Evolutionary conservation across 768 basidiomycete species (phyloP).

Genomic region (Amanita fuliginea): DNA sequence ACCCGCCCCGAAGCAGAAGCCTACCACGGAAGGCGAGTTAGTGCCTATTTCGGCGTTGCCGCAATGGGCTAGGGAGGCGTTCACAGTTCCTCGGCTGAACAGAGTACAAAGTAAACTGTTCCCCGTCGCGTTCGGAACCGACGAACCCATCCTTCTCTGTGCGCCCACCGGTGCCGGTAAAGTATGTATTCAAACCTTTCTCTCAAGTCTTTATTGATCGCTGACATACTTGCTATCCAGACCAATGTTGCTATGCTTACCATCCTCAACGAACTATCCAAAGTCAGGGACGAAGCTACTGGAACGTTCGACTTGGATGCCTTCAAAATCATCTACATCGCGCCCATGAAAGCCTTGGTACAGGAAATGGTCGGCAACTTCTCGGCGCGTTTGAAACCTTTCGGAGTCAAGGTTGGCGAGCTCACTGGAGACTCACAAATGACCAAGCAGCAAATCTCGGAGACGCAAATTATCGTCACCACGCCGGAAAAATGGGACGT

Average conservation of each 20-base stretch:
- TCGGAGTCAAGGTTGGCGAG: constrained; percentile 83
- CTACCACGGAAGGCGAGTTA: constrained; percentile 48
- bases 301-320: constrained; percentile 75
- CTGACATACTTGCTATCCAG: constrained; percentile 24
- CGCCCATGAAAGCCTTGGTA: constrained; percentile 98
- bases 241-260: constrained; percentile 98
- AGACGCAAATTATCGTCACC: constrained; percentile 96
- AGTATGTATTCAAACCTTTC: constrained; percentile 35
- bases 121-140: constrained; percentile 88
- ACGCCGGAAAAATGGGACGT: constrained; percentile 99
- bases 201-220: not conserved
- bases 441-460: constrained; percentile 94
- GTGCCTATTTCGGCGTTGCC: constrained; percentile 70
- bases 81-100: constrained; percentile 75
- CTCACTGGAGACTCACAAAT: constrained; percentile 96
- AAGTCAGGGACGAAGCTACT: constrained; percentile 75
- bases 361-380: constrained; percentile 99
- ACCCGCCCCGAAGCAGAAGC: constrained; percentile 79
- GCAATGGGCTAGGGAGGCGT: constrained; percentile 80
- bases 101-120: constrained; percentile 89
- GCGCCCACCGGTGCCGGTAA: constrained; percentile 99
- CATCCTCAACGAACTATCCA: constrained; percentile 82
- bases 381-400: constrained; percentile 52
- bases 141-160: constrained; percentile 91
- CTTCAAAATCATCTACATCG: constrained; percentile 97